A percentile compares a stretch with the other conserved stretches of the same genome.
These are phyloP conservation scores for Boletus bicolor DNA, from an alignment of 768 basidiomycete genomes.

Conservation along the genomic window DNA sequence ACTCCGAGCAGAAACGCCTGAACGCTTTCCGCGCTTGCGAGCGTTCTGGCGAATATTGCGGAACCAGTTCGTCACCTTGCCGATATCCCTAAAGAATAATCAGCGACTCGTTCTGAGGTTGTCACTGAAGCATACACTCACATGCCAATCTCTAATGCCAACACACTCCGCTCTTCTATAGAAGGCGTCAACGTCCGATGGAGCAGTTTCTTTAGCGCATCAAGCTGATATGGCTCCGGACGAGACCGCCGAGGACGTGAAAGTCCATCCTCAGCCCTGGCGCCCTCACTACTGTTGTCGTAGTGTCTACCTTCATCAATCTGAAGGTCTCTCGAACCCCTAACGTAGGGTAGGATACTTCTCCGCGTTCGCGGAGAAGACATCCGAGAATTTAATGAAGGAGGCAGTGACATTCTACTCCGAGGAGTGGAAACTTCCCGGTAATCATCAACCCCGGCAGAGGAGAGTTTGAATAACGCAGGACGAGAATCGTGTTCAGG, in stretches of 20 bases:
- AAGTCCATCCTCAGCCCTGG: constrained; percentile 32
- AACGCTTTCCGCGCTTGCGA: constrained; percentile 62
- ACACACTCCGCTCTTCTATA: constrained; percentile 72
- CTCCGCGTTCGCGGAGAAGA: constrained; percentile 33
- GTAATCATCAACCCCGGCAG: constrained; percentile 16
- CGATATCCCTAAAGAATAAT: constrained; percentile 56
- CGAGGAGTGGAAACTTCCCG: constrained; percentile 20
- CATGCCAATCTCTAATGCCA: constrained; percentile 79
- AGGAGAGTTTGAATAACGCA: constrained; percentile 9
- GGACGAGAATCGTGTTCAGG: constrained; percentile 21
- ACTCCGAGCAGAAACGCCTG: constrained; percentile 38
- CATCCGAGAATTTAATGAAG: constrained; percentile 24
- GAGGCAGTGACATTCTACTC: constrained; percentile 33
- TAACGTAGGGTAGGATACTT: constrained; percentile 25
- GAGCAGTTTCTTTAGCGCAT: constrained; percentile 69
- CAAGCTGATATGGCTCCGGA: constrained; percentile 75
- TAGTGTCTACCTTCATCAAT: constrained; percentile 24
- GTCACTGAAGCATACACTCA: constrained; percentile 32
- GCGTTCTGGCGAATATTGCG: constrained; percentile 79
- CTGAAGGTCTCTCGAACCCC: constrained; percentile 27
- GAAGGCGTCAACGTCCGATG: constrained; percentile 68
- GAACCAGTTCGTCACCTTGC: constrained; percentile 88
- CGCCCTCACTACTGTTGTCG: constrained; percentile 19
- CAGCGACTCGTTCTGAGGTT: constrained; percentile 1
- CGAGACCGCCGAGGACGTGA: constrained; percentile 67